phyloP scores from a whole-genome alignment of 1,284 basidiomycete species.

The Sanguinoderma infundibulare region DNA sequence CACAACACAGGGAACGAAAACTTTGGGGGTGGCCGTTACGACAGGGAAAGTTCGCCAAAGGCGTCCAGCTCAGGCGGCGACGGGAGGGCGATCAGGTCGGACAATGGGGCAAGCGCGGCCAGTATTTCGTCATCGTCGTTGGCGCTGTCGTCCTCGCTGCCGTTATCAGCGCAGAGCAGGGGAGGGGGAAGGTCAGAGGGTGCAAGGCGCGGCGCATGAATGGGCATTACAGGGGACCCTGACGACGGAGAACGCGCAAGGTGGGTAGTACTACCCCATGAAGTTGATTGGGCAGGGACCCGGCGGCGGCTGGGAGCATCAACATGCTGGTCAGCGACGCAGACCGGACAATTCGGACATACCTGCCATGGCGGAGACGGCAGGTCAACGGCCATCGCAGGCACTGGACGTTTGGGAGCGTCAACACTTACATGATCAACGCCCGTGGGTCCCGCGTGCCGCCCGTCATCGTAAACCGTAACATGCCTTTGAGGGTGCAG shows the following conservation, averaged over 20 bases:
- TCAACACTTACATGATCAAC: background rate
- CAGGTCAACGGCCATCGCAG: background rate
- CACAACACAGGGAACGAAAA: background rate
- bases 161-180: background rate
- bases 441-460: too few relatives aligned
- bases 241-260: background rate
- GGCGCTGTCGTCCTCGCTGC: background rate
- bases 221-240: background rate
- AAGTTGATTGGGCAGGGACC: background rate
- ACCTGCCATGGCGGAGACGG: background rate
- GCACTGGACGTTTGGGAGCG: background rate
- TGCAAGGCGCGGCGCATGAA: background rate
- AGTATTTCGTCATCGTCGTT: background rate
- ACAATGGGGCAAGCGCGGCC: constrained; percentile 7
- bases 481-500: background rate
- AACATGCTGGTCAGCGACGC: background rate
- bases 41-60: constrained; percentile 11
- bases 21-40: background rate
- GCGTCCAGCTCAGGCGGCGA: constrained; percentile 13
- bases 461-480: background rate
- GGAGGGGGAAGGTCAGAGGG: background rate
- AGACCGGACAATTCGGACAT: background rate
- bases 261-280: background rate
- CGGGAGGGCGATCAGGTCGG: constrained; percentile 8
- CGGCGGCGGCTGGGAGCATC: background rate